phyloP scores from a whole-genome alignment of 2,329 filamentous ascomycete genomes.

The Fusarium cyanostomum region DNA sequence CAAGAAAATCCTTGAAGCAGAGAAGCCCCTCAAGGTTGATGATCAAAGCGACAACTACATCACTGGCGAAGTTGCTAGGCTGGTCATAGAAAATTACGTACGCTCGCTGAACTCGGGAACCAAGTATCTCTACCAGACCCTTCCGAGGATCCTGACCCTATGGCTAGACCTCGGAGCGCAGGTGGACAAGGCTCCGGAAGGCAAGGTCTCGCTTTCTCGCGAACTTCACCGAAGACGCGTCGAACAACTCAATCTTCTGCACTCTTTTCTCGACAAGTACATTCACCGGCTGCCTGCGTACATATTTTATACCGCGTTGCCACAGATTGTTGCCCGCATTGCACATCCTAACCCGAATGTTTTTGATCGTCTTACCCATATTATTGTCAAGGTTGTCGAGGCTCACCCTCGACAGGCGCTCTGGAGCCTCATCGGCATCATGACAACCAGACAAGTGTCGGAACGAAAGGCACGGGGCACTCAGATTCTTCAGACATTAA shows the following conservation, averaged over 20 bases:
- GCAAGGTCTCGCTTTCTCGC: constrained; percentile 61
- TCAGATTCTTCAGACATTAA: constrained; percentile 61
- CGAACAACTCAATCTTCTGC: constrained; percentile 73
- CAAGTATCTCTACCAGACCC: constrained; percentile 94
- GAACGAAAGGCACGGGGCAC: constrained; percentile 69
- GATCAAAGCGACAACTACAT: constrained; percentile 82
- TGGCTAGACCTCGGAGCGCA: constrained; percentile 92
- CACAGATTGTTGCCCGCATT: constrained; percentile 96
- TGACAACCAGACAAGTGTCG: constrained; percentile 76
- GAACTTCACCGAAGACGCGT: constrained; percentile 66
- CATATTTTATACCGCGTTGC: constrained; percentile 83
- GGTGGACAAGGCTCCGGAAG: constrained; percentile 69
- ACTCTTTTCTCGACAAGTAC: constrained; percentile 83
- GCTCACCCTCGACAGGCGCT: constrained; percentile 90
- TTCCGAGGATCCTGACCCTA: constrained; percentile 89
- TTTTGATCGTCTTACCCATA: constrained; percentile 77
- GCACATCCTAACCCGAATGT: constrained; percentile 83
- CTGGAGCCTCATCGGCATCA: constrained; percentile 89
- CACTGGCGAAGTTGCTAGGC: constrained; percentile 83
- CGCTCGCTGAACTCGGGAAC: constrained; percentile 87
- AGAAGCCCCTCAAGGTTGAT: constrained; percentile 77
- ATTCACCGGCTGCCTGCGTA: constrained; percentile 76
- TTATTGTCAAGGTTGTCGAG: constrained; percentile 87
- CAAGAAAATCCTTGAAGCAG: constrained; percentile 92
- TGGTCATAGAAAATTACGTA: constrained; percentile 94